phyloP scores from a whole-genome alignment of 2,329 filamentous ascomycete genomes.

The Sclerotinia borealis region DNA sequence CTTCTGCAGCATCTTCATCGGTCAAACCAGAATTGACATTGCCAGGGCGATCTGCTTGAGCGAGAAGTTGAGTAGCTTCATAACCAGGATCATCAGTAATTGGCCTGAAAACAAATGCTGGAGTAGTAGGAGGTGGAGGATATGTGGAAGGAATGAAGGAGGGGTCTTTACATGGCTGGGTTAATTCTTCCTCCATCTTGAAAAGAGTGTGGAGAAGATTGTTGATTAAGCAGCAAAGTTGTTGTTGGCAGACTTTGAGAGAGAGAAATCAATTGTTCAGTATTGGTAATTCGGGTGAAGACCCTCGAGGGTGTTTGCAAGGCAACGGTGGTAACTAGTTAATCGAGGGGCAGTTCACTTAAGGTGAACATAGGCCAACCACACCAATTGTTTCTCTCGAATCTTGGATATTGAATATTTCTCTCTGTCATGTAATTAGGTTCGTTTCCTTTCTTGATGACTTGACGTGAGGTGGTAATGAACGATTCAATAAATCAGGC shows the following conservation, averaged over 20 bases:
- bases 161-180: slow-evolving; percentile 28
- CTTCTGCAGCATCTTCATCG: slow-evolving; percentile 78
- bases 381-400: background rate
- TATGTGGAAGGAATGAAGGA: slow-evolving; percentile 1
- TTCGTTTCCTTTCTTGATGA: background rate
- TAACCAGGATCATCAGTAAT: slow-evolving; percentile 21
- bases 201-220: slow-evolving; percentile 10
- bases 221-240: slow-evolving; percentile 10
- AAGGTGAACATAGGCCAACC: background rate
- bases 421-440: background rate
- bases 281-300: slow-evolving; percentile 3
- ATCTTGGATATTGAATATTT: background rate
- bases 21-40: slow-evolving; percentile 77
- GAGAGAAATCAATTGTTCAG: slow-evolving; percentile 7
- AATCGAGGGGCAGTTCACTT: background rate
- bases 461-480: background rate
- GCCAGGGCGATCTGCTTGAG: slow-evolving; percentile 75
- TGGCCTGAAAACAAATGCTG: background rate
- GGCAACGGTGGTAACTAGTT: slow-evolving; percentile 11
- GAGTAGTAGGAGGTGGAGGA: background rate
- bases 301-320: slow-evolving; percentile 3
- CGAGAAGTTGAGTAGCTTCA: slow-evolving; percentile 67
- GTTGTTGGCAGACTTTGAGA: slow-evolving; percentile 10
- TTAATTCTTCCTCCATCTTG: slow-evolving; percentile 29
- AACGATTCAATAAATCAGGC: background rate